Percentiles rank a stretch among this genome's conserved stretches.
phyloP scores from a whole-genome alignment of 495 filamentous ascomycete species.

The Talaromyces wortmannii region DNA sequence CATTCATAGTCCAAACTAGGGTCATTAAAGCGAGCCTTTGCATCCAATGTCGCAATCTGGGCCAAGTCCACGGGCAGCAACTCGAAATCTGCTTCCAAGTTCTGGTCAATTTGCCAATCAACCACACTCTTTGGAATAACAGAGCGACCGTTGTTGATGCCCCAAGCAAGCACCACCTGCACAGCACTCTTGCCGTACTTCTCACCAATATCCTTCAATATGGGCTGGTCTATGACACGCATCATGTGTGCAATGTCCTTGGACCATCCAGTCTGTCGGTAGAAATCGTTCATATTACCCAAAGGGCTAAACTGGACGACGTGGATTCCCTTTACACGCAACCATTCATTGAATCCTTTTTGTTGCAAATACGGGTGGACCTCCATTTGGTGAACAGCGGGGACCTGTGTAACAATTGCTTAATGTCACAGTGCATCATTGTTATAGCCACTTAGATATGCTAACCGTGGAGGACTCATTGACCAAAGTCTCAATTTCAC shows the following conservation, averaged over 20 bases:
- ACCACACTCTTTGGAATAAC: conserved; percentile 52
- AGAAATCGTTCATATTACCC: conserved; percentile 54
- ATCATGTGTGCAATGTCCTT: conserved; percentile 50
- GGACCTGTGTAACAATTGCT: conserved; percentile 18
- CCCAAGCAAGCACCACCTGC: conserved; percentile 48
- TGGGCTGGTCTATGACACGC: conserved; percentile 25
- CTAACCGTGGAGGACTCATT: conserved; percentile 38
- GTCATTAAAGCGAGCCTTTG: conserved; percentile 52
- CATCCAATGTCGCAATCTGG: conserved; percentile 40
- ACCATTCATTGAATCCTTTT: conserved; percentile 37
- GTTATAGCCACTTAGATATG: conserved; percentile 22
- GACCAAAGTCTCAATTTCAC: conserved; percentile 49
- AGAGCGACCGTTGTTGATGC: conserved; percentile 40
- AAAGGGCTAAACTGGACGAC: conserved; percentile 56
- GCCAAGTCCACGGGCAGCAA: conserved; percentile 36
- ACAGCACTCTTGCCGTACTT: conserved; percentile 44
- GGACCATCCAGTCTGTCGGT: conserved; percentile 27
- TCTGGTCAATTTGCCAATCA: conserved; percentile 31
- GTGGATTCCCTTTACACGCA: conserved; percentile 43
- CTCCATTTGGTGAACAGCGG: conserved; percentile 52
- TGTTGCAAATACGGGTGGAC: conserved; percentile 48
- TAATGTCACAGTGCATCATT: conserved; percentile 30
- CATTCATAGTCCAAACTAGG: conserved; percentile 24
- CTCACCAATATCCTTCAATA: conserved; percentile 23
- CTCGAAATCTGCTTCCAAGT: conserved; percentile 44